Conservation (phyloP, 169 alveolate genomes). For the Plasmodium blacklocki region DNA sequence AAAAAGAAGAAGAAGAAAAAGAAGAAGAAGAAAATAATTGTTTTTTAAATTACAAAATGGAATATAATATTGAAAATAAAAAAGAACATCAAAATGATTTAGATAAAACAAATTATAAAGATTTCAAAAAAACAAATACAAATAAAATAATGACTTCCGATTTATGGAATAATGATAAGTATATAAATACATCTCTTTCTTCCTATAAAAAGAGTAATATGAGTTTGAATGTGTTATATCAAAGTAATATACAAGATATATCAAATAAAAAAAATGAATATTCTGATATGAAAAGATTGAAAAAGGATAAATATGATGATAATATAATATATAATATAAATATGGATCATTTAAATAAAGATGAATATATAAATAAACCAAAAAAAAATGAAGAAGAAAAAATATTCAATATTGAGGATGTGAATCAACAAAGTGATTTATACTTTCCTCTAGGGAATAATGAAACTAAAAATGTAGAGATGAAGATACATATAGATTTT, state of each 20-base stretch:
- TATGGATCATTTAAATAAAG: neutral
- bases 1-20: neutral
- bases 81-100: no score
- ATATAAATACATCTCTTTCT: no score
- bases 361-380: neutral
- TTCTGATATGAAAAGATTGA: neutral
- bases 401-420: neutral
- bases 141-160: no score
- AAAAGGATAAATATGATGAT: neutral
- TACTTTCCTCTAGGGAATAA: neutral
- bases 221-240: no score
- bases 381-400: neutral
- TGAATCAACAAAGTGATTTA: slow-evolving; percentile 10
- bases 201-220: no score
- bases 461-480: neutral
- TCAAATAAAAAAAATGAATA: no score
- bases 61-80: no score
- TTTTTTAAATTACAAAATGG: no score
- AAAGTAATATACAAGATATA: no score
- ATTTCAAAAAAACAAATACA: no score
- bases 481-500: slow-evolving; percentile 39
- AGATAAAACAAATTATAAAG: no score
- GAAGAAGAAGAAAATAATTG: neutral
- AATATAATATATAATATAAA: neutral
- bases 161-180: no score